Base-by-base conservation (phyloP, 179 eudicot species). In the Spergularia azorica region DNA sequence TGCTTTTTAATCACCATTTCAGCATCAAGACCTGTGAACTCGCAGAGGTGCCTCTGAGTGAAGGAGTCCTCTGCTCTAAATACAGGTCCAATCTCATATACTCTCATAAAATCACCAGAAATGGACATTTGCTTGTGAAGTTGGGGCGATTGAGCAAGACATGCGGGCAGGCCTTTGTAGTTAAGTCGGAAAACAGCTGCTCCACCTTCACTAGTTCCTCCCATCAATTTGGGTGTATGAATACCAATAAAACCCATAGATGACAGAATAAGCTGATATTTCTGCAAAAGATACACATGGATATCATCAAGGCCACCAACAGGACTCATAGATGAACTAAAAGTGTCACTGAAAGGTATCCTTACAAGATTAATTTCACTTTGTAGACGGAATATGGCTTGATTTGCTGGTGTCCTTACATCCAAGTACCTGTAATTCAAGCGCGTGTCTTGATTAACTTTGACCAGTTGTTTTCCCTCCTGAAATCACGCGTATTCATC, bases 91-190 rank as follows among this genome's bases (percentile, higher is more conserved):
- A 91, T 80, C 85, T 93, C 98, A 88, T 88, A 95, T 55, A 93
- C 98, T 57, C 93, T 89, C 64, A 84, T 86, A 84, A 93, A 89
- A 82, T 89, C 97, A 79, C 96, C 98, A 81, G 89, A 89, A 7
- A 95, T 93, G 16, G 97, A 82, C 93, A 93, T 91, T 79, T 95
- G 98, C 83, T 95, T 95, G 87, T 93, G 94, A 87, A 95, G 97
- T 83, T 91, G 98, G 46, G 98, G 97, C 72, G 98, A 95, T 79
- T 95, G 98, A 52, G 98, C 96, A 70, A 95, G 83, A 77, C 98
- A 95, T 64, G 98, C 98, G 82, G 97, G 95, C 78, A 75, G 81
- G 57, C 96, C 97, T 83, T 91, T 95, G 87, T 95, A 95, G 67
- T 90, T 90, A 75, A 95, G 89, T 80, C 83, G 88, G 74, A 93